Evolutionary conservation across 345 rosid species (phyloP).

Genomic region (Citrus sp.): DNA sequence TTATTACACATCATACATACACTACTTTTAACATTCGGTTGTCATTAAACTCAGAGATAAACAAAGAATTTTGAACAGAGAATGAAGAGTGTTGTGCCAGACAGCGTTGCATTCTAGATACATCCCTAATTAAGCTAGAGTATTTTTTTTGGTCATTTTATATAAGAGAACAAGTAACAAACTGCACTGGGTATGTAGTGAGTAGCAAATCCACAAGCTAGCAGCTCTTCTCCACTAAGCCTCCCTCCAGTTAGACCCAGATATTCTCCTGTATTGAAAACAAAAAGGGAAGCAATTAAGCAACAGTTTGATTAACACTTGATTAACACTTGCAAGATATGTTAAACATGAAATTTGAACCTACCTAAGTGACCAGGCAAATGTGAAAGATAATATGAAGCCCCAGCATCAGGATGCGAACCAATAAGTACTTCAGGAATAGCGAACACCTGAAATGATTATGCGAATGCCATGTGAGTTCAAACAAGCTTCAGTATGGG

Average conservation of each 20-base stretch:
- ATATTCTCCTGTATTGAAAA: conserved; percentile 11
- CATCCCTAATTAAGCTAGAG: too few relatives aligned
- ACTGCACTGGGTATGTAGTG: conserved; percentile 15
- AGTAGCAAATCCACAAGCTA: conserved; percentile 20
- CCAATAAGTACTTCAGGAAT: conserved; percentile 23
- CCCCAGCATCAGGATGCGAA: conserved; percentile 24
- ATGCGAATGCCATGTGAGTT: not conserved
- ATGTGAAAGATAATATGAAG: conserved; percentile 28
- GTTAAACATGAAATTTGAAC: not conserved
- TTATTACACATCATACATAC: too few relatives aligned
- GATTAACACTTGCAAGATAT: not conserved
- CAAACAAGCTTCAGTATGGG: not conserved
- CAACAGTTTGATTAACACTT: not conserved
- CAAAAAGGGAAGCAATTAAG: not conserved
- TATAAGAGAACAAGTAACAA: not conserved
- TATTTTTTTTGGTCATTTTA: not conserved
- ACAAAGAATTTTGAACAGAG: too few relatives aligned
- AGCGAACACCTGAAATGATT: conserved; percentile 16
- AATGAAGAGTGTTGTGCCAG: too few relatives aligned
- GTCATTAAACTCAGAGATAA: too few relatives aligned
- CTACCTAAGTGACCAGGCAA: conserved; percentile 21
- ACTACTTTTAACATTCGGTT: too few relatives aligned
- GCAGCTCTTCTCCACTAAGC: conserved; percentile 14
- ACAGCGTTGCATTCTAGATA: too few relatives aligned
- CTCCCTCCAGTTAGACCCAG: conserved; percentile 12